phyloP scores from a whole-genome alignment of 768 basidiomycete species.

The Boletellus emodensis region DNA sequence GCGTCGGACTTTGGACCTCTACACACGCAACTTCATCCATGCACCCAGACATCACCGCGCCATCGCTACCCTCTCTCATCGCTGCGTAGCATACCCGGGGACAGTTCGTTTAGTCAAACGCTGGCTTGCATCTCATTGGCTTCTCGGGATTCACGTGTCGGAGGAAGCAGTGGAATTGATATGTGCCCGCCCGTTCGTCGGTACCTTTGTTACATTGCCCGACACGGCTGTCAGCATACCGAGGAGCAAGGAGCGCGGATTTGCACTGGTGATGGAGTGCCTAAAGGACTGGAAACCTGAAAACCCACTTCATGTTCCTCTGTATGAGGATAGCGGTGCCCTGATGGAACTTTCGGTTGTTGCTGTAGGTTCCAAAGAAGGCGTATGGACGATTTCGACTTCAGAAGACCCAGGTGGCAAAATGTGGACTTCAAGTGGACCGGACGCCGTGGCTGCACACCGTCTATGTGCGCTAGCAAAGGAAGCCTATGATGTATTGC shows the following conservation, averaged over 20 bases:
- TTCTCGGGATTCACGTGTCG: slow-evolving; percentile 67
- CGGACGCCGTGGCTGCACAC: slow-evolving; percentile 68
- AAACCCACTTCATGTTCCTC: slow-evolving; percentile 65
- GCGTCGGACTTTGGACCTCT: slow-evolving; percentile 51
- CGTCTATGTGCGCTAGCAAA: slow-evolving; percentile 69
- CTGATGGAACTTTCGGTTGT: slow-evolving; percentile 11
- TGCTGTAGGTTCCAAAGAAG: slow-evolving; percentile 33
- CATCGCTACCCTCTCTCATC: slow-evolving; percentile 74
- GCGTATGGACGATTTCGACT: slow-evolving; percentile 78
- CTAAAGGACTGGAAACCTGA: slow-evolving; percentile 85
- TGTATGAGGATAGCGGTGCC: slow-evolving; percentile 44
- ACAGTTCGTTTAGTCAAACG: slow-evolving; percentile 88
- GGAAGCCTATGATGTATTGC: slow-evolving; percentile 65
- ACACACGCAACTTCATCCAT: slow-evolving; percentile 71
- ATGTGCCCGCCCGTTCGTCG: slow-evolving; percentile 74
- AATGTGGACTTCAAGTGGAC: slow-evolving; percentile 70
- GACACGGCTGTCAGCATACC: slow-evolving; percentile 49
- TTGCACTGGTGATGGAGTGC: slow-evolving; percentile 67
- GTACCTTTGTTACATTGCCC: slow-evolving; percentile 33
- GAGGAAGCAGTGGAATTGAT: slow-evolving; percentile 83
- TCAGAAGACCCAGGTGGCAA: slow-evolving; percentile 70
- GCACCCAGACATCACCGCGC: slow-evolving; percentile 83
- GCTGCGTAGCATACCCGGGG: slow-evolving; percentile 71
- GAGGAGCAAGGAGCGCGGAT: slow-evolving; percentile 74
- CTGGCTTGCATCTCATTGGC: slow-evolving; percentile 90